Base-by-base conservation (phyloP, 306 rosid genomes). In the Quercus engelmannii region DNA sequence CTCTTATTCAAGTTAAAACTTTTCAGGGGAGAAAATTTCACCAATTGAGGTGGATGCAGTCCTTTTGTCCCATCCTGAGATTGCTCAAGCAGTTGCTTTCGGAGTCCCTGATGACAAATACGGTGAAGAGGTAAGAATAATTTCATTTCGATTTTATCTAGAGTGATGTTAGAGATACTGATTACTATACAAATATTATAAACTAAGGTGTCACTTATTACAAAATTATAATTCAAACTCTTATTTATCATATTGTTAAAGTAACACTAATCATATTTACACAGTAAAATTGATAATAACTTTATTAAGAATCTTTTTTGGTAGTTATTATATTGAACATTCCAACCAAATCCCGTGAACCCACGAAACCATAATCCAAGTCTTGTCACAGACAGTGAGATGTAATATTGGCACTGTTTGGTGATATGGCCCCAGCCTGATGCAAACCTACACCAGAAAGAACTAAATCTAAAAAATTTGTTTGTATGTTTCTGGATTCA, bases 41-140 rank as follows among this genome's bases (percentile, higher is more conserved):
- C 99, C 99, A 3, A 91, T 92, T 46, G 99, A 94, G 85, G 97
- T 92, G 58, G 99, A 94, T 68, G 88, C 93, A 1, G 92, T 91
- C 51, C 90, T 94, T 12, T 64, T 92, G 55, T 82, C 92, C 5
- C 93, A 92, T 70, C 87, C 97, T 1, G 91, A 85, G 15, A 43
- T 91, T 63, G 90, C 90, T 55, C 97, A 94, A 15, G 99, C 90
- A 0, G 97, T 94, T 56, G 92, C 92, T 55, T 94, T 94, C 38
- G 97, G 97, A 75, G 97, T 92, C 9, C 90, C 99, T 3, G 92
- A 94, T 77, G 90, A 85, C 7, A 94, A 94, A 75, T 94, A 94
- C 46, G 99, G 99, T 1, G 99, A 94, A 79, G 99, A 94, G 97
- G 97, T 91, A 46, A 12, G 30, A 59, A 18, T 12, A 18, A 59